A percentile compares a stretch with the other conserved stretches of the same genome.
Conservation (phyloP, 2,329 filamentous ascomycete genomes). For the Nothophoma quercina region DNA sequence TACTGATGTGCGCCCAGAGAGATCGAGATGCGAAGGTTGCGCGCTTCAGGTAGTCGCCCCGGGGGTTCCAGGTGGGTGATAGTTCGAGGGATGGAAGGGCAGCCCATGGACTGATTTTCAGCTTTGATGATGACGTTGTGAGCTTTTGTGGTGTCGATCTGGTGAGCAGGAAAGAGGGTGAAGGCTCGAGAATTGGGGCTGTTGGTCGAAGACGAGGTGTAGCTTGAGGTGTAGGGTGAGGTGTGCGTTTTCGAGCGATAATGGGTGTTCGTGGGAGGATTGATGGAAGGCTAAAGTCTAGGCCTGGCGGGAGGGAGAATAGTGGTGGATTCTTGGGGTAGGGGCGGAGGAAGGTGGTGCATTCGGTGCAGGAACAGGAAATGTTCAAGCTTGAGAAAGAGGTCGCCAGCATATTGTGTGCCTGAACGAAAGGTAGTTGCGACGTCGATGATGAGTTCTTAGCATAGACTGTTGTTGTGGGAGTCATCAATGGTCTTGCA, state of each 20-base stretch:
- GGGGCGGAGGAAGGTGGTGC: slow-evolving; percentile 21
- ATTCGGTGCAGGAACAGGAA: slow-evolving; percentile 24
- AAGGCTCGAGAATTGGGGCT: background rate
- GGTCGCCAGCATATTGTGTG: slow-evolving; percentile 3
- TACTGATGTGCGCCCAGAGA: background rate
- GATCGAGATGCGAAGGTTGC: background rate
- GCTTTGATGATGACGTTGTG: too few species aligned
- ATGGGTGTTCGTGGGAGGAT: background rate
- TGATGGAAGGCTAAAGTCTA: background rate
- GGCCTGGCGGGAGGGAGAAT: background rate
- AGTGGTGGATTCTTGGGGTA: background rate
- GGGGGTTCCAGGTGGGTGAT: background rate
- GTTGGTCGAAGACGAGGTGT: background rate
- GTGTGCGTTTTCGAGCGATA: background rate
- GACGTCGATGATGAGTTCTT: background rate
- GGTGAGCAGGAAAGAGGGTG: background rate
- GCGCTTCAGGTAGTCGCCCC: too few species aligned
- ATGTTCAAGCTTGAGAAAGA: slow-evolving; percentile 18
- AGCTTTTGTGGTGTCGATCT: too few species aligned
- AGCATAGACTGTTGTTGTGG: background rate
- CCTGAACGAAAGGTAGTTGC: background rate
- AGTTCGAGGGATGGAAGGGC: background rate
- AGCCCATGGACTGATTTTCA: too few species aligned
- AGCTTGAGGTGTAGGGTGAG: background rate
- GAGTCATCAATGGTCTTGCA: background rate